phyloP scores from a whole-genome alignment of 2,329 filamentous ascomycete genomes.

The Calonectria multiphialidica region DNA sequence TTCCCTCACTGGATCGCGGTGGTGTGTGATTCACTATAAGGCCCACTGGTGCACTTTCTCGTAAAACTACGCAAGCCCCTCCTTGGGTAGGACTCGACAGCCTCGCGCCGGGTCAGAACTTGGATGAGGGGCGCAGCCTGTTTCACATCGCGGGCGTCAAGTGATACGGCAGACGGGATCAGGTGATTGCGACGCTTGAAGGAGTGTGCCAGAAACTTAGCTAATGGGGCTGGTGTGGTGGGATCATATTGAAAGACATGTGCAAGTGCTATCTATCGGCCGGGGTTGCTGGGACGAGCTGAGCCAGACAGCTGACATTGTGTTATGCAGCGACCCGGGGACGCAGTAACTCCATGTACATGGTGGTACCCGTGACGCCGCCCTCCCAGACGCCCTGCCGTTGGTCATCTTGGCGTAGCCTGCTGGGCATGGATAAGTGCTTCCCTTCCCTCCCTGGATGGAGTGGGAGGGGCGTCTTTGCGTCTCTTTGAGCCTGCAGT shows the following conservation, averaged over 20 bases:
- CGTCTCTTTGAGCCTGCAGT: not conserved
- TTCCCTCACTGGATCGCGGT: not conserved
- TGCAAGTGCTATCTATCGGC: slow-evolving; percentile 2
- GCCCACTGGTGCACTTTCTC: not conserved
- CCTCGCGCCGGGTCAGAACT: slow-evolving; percentile 1
- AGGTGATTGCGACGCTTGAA: slow-evolving; percentile 26
- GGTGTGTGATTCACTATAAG: not conserved
- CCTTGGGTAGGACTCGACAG: not conserved
- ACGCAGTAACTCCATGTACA: not conserved
- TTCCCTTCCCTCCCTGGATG: not conserved
- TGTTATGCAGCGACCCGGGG: not conserved
- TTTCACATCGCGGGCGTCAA: slow-evolving; percentile 30
- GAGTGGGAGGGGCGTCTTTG: not conserved
- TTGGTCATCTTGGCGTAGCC: not conserved
- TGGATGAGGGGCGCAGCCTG: slow-evolving; percentile 26
- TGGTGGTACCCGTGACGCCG: slow-evolving; percentile 4
- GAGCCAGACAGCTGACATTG: not conserved
- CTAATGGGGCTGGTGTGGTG: slow-evolving; percentile 11
- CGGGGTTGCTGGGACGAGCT: slow-evolving; percentile 5
- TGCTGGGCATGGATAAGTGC: not conserved
- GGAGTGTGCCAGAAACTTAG: not conserved
- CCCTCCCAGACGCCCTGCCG: not conserved
- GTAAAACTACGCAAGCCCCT: slow-evolving; percentile 1
- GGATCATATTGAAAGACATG: slow-evolving; percentile 7
- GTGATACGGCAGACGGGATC: slow-evolving; percentile 24